These are phyloP conservation scores for Holtermanniella nyarrowii DNA, from an alignment of 768 basidiomycete species.

Conservation along the genomic window DNA sequence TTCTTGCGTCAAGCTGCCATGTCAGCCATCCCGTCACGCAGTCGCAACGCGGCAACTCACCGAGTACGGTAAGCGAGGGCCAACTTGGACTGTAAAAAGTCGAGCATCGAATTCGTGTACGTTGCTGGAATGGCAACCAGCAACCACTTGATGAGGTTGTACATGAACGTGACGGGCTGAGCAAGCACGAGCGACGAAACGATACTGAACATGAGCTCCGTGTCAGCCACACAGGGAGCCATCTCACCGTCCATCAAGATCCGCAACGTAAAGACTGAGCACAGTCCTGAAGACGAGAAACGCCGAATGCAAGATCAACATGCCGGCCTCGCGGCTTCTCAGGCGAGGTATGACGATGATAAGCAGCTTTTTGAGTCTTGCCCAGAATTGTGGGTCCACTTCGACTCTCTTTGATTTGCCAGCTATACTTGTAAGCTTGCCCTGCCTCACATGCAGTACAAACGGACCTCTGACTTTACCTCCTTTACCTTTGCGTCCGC, in stretches of 20 bases:
- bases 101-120: conserved; percentile 55
- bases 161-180: conserved; percentile 62
- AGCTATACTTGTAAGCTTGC: not conserved
- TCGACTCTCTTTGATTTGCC: conserved; percentile 36
- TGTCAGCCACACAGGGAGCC: not conserved
- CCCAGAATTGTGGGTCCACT: conserved; percentile 89
- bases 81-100: conserved; percentile 86
- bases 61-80: conserved; percentile 32
- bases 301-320: conserved; percentile 78
- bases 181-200: conserved; percentile 90
- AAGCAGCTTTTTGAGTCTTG: conserved; percentile 63
- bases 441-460: conserved; percentile 1
- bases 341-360: conserved; percentile 79
- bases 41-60: conserved; percentile 4
- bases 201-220: conserved; percentile 50
- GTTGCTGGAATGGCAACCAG: conserved; percentile 68
- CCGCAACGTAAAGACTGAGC: conserved; percentile 86
- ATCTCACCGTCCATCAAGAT: conserved; percentile 64
- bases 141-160: conserved; percentile 81
- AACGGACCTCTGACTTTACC: conserved; percentile 12
- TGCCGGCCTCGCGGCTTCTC: conserved; percentile 73
- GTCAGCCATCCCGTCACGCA: not conserved
- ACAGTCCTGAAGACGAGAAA: conserved; percentile 81
- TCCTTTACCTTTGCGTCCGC: conserved; percentile 43
- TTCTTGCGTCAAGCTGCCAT: conserved; percentile 58